phyloP scores from a whole-genome alignment of 345 rosid genomes.

The Salix suchowensis region DNA sequence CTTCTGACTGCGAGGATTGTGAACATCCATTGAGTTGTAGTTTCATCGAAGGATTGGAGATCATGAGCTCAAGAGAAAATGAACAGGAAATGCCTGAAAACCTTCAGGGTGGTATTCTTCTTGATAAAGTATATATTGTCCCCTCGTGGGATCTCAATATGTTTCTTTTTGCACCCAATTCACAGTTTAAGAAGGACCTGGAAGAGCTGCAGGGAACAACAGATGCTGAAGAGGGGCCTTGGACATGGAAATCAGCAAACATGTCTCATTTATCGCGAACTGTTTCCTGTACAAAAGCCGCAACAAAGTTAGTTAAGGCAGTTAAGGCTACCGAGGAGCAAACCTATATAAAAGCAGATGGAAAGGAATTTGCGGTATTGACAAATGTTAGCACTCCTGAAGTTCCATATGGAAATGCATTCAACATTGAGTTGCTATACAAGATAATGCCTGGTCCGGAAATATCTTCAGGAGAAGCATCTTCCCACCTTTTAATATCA shows the following conservation, averaged over 20 bases:
- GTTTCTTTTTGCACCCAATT: slow-evolving; percentile 67
- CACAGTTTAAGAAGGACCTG: slow-evolving; percentile 60
- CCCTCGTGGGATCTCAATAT: slow-evolving; percentile 46
- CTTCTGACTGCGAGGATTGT: slow-evolving; percentile 65
- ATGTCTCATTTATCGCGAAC: slow-evolving; percentile 36
- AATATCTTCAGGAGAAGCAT: slow-evolving; percentile 46
- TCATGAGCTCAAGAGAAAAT: slow-evolving; percentile 43
- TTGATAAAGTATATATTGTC: slow-evolving; percentile 50
- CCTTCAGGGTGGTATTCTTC: slow-evolving; percentile 64
- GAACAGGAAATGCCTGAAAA: slow-evolving; percentile 61
- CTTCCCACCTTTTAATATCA: slow-evolving; percentile 56
- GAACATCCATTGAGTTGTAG: slow-evolving; percentile 33
- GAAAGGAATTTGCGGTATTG: slow-evolving; percentile 46
- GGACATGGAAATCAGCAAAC: slow-evolving; percentile 56
- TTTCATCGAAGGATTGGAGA: slow-evolving; percentile 63
- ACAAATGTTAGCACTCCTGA: slow-evolving; percentile 66
- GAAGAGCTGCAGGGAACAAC: slow-evolving; percentile 61
- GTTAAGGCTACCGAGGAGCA: slow-evolving; percentile 77
- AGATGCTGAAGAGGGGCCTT: slow-evolving; percentile 65
- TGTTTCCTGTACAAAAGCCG: slow-evolving; percentile 60
- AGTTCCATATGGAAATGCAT: slow-evolving; percentile 74
- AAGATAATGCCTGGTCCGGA: slow-evolving; percentile 58
- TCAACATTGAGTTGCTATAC: slow-evolving; percentile 69
- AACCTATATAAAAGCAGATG: slow-evolving; percentile 57
- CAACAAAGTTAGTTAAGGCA: slow-evolving; percentile 72